Evolutionary conservation across 495 filamentous ascomycete species (phyloP).

Genomic region (Penicillium lividum): DNA sequence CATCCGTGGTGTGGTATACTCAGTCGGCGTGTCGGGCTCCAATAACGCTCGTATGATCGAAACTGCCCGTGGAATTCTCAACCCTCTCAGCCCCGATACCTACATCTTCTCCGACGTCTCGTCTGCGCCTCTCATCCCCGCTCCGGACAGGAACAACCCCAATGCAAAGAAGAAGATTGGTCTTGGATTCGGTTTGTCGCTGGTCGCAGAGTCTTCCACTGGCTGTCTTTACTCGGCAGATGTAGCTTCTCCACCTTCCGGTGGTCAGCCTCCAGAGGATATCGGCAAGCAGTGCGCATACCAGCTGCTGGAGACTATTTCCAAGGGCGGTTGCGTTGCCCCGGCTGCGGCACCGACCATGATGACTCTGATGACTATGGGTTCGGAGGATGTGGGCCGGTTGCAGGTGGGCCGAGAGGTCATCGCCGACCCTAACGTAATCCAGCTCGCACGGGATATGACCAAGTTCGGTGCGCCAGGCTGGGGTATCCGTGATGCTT

Average conservation of each 20-base stretch:
- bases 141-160: slow-evolving; percentile 59
- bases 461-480: slow-evolving; percentile 79
- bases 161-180: slow-evolving; percentile 67
- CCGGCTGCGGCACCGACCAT: slow-evolving; percentile 66
- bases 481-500: slow-evolving; percentile 80
- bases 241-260: slow-evolving; percentile 73
- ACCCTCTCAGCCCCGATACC: slow-evolving; percentile 80
- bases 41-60: slow-evolving; percentile 98
- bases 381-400: slow-evolving; percentile 70
- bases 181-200: slow-evolving; percentile 84
- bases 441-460: slow-evolving; percentile 80
- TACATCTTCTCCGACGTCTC: slow-evolving; percentile 80
- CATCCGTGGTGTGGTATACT: slow-evolving; percentile 90
- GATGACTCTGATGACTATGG: slow-evolving; percentile 95
- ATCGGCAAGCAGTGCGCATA: slow-evolving; percentile 84
- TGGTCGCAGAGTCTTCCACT: slow-evolving; percentile 89
- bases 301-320: slow-evolving; percentile 82
- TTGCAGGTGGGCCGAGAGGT: slow-evolving; percentile 67
- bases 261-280: slow-evolving; percentile 85
- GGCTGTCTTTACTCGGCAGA: slow-evolving; percentile 87
- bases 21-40: slow-evolving; percentile 80
- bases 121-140: slow-evolving; percentile 68
- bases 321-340: slow-evolving; percentile 78
- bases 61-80: slow-evolving; percentile 80
- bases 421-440: slow-evolving; percentile 72